These are phyloP conservation scores for Aspergillus carbonarius DNA, from an alignment of 2,329 filamentous ascomycete species.

Conservation along the genomic window DNA sequence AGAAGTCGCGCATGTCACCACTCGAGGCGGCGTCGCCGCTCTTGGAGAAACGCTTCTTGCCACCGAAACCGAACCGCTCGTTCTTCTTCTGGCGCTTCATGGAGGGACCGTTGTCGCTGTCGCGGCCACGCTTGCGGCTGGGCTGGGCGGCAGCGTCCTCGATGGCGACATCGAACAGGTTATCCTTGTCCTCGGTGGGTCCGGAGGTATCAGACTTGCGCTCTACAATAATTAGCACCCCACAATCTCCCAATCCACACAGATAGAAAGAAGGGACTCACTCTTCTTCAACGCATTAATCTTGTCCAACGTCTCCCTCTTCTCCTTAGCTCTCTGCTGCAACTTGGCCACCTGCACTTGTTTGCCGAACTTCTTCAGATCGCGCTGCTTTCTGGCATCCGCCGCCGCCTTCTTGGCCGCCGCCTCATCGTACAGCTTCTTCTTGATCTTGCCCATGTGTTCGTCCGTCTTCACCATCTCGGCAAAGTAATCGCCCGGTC, in stretches of 20 bases:
- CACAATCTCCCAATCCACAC: not conserved
- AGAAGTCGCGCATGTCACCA: conserved; percentile 78
- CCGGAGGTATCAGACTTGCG: conserved; percentile 67
- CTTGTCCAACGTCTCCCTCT: conserved; percentile 91
- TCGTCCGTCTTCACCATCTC: conserved; percentile 99
- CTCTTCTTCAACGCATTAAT: conserved; percentile 94
- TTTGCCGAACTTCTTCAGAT: conserved; percentile 99
- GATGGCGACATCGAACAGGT: conserved; percentile 88
- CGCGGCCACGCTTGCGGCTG: conserved; percentile 46
- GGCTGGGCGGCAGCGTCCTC: conserved; percentile 66
- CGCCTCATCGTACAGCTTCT: conserved; percentile 87
- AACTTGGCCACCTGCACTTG: conserved; percentile 94
- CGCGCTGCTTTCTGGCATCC: conserved; percentile 86
- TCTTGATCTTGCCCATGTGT: conserved; percentile 96
- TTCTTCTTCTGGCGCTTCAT: conserved; percentile 89
- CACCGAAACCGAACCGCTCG: conserved; percentile 90
- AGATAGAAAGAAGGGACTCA: conserved; percentile 51
- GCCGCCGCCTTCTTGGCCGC: conserved; percentile 87
- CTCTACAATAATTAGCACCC: conserved; percentile 55
- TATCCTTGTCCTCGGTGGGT: conserved; percentile 67
- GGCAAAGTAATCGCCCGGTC: conserved; percentile 93
- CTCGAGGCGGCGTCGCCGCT: conserved; percentile 84
- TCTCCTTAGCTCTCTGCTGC: conserved; percentile 89
- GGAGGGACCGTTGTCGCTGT: conserved; percentile 43
- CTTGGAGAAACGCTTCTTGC: conserved; percentile 90